A percentile compares a stretch with the other conserved stretches of the same genome.
These are phyloP conservation scores for Rhodotorula sp. DNA, from an alignment of 1,284 basidiomycete species.

Conservation along the genomic window DNA sequence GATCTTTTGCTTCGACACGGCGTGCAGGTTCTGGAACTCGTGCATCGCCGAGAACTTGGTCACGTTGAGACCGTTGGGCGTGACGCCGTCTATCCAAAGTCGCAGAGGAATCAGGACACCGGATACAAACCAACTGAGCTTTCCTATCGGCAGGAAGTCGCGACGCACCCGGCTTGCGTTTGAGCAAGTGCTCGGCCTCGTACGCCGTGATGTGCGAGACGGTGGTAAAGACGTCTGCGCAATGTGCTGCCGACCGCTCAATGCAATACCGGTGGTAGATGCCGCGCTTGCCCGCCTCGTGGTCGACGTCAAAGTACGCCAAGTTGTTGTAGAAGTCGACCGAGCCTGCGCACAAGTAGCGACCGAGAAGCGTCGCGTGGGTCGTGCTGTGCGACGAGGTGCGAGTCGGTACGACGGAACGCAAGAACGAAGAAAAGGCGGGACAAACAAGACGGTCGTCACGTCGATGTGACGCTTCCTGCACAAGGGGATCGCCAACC, in stretches of 20 bases:
- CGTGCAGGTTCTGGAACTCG: constrained; percentile 88
- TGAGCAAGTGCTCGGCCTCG: constrained; percentile 91
- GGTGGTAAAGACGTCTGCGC: constrained; percentile 96
- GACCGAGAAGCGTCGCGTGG: constrained; percentile 95
- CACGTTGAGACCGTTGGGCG: constrained; percentile 96
- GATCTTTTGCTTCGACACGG: constrained; percentile 89
- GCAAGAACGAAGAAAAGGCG: background rate
- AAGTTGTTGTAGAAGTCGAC: constrained; percentile 99
- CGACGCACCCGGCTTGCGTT: constrained; percentile 71
- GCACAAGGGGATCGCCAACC: constrained; percentile 91
- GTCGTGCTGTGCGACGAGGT: constrained; percentile 60
- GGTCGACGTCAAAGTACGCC: constrained; percentile 98
- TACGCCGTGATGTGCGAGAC: constrained; percentile 98
- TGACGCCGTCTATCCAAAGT: constrained; percentile 70
- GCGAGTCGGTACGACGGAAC: background rate
- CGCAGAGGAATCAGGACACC: background rate
- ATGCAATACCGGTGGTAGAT: constrained; percentile 90
- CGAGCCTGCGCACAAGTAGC: constrained; percentile 93
- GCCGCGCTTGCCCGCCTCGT: constrained; percentile 96
- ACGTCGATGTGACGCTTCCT: constrained; percentile 96
- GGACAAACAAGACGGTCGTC: constrained; percentile 69
- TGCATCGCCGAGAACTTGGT: constrained; percentile 94
- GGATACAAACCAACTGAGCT: background rate
- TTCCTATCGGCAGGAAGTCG: background rate
- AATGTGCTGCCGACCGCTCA: constrained; percentile 89